Evolutionary conservation across 176 grass and related monocot genomes (phyloP), one percentile per base, ranked within the genome.

Genomic region (Eleusine indica): DNA sequence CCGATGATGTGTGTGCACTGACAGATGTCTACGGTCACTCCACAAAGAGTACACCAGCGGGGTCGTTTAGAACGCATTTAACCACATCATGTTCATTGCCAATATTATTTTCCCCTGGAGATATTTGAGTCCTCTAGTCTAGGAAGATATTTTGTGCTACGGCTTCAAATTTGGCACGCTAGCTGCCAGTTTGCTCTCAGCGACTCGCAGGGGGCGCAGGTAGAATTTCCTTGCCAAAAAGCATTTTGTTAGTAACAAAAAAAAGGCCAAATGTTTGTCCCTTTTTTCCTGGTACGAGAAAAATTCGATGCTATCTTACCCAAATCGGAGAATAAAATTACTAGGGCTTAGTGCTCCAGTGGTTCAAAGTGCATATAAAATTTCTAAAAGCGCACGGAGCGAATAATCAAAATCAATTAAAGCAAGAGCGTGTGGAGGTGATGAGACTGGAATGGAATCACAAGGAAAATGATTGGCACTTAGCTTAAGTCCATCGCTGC

Each of bases 231-330:
- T 1, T 12, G 3, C 8, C 7, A 8, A 22, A 19, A 37, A 29
- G 1, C 40, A 29, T 43, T 74, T 58, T 15, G 10, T 43, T 19
- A 35, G 66, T 71, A 57, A 53, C 63, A 49, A 51, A 13, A 8
- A 56, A 51, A 51, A 3, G 14, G 12, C 15, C 15, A 56, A 61
- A 61, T 5, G 29, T 44, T 7, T 32, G 21, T 9, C 21, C 41
- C 51, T 62, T 68, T 75, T 60, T 62, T 44, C 56, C 29, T 73
- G 6, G 74, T 19, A 86, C 49, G 16, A 43, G 32, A 52, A 16
- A 82, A 83, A 75, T 79, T 75, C 80, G 84, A 80, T 75, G 49
- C 74, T 69, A 69, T 18, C 47, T 53, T 28, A 11, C 43, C 29
- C 13, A 41, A 82, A 48, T 37, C 64, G 51, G 46, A 86, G 74